Percentiles rank a stretch among this genome's conserved stretches.
phyloP scores from a whole-genome alignment of 306 rosid species.

The Benincasa hispida region DNA sequence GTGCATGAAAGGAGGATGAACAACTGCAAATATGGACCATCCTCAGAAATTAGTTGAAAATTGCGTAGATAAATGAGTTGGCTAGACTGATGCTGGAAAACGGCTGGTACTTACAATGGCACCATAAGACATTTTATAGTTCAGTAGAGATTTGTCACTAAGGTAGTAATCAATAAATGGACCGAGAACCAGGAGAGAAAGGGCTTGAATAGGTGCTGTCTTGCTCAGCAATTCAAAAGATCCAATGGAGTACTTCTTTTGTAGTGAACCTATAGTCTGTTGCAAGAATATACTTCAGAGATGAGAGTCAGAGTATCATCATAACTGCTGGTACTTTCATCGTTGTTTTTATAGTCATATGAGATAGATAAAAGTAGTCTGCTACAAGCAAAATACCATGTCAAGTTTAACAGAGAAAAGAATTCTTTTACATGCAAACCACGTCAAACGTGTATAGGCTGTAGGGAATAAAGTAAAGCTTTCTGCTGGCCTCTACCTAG shows the following conservation, averaged over 20 bases:
- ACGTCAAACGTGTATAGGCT: background rate
- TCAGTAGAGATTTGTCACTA: slow-evolving; percentile 48
- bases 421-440: background rate
- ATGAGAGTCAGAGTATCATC: background rate
- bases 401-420: background rate
- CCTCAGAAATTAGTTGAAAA: background rate
- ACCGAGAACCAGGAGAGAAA: slow-evolving; percentile 66
- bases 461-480: background rate
- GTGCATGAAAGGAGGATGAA: slow-evolving; percentile 72
- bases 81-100: background rate
- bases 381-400: background rate
- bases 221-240: slow-evolving; percentile 92
- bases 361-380: background rate
- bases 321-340: background rate
- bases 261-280: slow-evolving; percentile 89
- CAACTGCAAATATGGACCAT: slow-evolving; percentile 35
- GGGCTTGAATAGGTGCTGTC: slow-evolving; percentile 91
- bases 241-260: slow-evolving; percentile 90
- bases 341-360: background rate
- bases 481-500: background rate
- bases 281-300: slow-evolving; percentile 12
- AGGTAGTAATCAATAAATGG: slow-evolving; percentile 73
- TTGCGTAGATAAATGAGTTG: background rate
- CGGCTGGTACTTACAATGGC: slow-evolving; percentile 46
- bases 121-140: slow-evolving; percentile 63